Evolutionary conservation across 2,329 filamentous ascomycete species (phyloP).

Genomic region (Fusarium anguioides): DNA sequence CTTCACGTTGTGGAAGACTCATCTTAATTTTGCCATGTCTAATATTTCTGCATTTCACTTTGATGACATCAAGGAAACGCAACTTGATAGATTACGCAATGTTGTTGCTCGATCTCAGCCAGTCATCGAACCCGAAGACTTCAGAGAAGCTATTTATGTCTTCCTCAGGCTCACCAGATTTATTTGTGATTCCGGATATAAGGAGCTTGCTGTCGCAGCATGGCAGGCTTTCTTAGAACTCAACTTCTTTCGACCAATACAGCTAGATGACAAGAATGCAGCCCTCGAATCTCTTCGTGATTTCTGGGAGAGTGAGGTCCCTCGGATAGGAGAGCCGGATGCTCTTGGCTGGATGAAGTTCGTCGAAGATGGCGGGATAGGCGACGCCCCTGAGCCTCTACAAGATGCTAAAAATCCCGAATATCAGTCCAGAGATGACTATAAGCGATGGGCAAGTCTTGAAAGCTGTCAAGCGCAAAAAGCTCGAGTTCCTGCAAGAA

Average conservation of each 20-base stretch:
- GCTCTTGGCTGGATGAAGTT: slow-evolving; percentile 78
- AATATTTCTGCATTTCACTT: slow-evolving; percentile 74
- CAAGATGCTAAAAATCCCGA: slow-evolving; percentile 16
- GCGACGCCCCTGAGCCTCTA: slow-evolving; percentile 55
- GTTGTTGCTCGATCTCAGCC: slow-evolving; percentile 18
- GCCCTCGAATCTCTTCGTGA: slow-evolving; percentile 65
- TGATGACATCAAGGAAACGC: slow-evolving; percentile 70
- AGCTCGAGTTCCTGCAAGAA: slow-evolving; percentile 74
- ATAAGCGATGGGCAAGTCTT: slow-evolving; percentile 61
- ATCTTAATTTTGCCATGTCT: slow-evolving; percentile 78
- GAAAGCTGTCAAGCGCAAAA: slow-evolving; percentile 64
- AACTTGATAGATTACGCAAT: slow-evolving; percentile 61
- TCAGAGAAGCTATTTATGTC: slow-evolving; percentile 67
- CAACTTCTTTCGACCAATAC: slow-evolving; percentile 68
- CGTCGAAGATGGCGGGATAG: slow-evolving; percentile 49
- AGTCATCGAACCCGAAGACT: slow-evolving; percentile 6
- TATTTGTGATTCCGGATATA: slow-evolving; percentile 79
- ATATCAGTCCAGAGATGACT: slow-evolving; percentile 55
- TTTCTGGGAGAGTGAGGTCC: slow-evolving; percentile 89
- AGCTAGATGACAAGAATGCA: slow-evolving; percentile 42
- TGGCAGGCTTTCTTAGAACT: slow-evolving; percentile 88
- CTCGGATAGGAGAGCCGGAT: slow-evolving; percentile 78
- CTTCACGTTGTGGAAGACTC: slow-evolving; percentile 77
- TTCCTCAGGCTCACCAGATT: slow-evolving; percentile 80
- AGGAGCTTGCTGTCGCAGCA: slow-evolving; percentile 78